Conservation (phyloP, 2,329 filamentous ascomycete species). For the Cordyceps fumosorosea region DNA sequence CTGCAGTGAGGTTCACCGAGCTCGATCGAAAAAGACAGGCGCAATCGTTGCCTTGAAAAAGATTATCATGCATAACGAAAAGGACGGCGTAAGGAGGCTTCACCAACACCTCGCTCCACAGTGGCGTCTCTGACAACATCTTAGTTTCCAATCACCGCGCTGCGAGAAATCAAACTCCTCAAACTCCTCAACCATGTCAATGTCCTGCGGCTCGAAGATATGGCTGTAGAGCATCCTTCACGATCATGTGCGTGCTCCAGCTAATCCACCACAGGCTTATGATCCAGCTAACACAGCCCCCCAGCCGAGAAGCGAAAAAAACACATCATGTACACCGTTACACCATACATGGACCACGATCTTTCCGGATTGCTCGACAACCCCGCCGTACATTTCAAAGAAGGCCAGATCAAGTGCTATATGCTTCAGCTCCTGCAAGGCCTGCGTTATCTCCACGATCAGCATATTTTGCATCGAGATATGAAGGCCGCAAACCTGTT, state of each 20-base stretch:
- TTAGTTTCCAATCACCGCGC: constrained; percentile 91
- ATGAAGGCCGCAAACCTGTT: constrained; percentile 98
- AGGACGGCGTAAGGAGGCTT: constrained; percentile 66
- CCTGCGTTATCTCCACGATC: constrained; percentile 82
- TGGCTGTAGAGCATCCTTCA: constrained; percentile 78
- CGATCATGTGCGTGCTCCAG: constrained; percentile 45
- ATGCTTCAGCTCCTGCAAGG: constrained; percentile 89
- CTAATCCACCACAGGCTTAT: not conserved
- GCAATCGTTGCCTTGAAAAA: constrained; percentile 87
- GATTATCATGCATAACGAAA: constrained; percentile 99
- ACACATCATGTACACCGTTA: constrained; percentile 96
- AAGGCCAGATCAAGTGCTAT: constrained; percentile 96
- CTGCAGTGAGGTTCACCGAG: constrained; percentile 79
- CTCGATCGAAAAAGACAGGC: constrained; percentile 67
- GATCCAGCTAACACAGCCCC: not conserved
- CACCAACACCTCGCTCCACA: constrained; percentile 2
- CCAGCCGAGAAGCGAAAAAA: constrained; percentile 70
- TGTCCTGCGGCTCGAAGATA: constrained; percentile 81
- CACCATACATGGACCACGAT: constrained; percentile 98
- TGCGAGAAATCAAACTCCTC: constrained; percentile 94
- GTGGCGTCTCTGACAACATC: constrained; percentile 15
- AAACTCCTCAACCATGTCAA: constrained; percentile 93
- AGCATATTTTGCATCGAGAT: constrained; percentile 85
- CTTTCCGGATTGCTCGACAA: constrained; percentile 96
- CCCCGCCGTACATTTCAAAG: constrained; percentile 77